Evolutionary conservation across 495 filamentous ascomycete genomes (phyloP), one percentile per base, ranked within the genome.

Genomic region (Cudoniella acicularis): DNA sequence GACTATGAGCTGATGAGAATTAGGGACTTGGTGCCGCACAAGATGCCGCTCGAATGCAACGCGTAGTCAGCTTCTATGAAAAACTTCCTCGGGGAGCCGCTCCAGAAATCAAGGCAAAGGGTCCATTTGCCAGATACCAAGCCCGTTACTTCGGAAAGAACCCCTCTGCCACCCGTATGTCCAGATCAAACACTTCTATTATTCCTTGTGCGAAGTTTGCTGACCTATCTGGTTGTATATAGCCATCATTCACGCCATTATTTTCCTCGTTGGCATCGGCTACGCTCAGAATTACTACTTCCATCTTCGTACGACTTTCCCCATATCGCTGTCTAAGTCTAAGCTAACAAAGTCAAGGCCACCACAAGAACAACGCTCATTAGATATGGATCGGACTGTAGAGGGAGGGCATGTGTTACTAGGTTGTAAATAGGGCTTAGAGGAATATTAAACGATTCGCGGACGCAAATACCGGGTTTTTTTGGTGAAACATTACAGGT

Each of bases 291-390:
- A 94, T 75, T 98, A 98, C 86, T 98, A 98, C 83, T 98, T 95
- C 89, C 95, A 99, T 77, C 84, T 98, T 64, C 91, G 94, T 98
- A 86, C 72, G 91, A 25, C 9, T 82, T 56, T 63, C 56, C 45
- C n/a, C 62, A 8, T 52, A 0, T 30, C 23, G 47, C 11, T 16
- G 53, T 25, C 48, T 22, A 49, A 64, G 46, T 16, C n/a, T 57
- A 68, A 51, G 72, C 72, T 77, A 62, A 78, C 64, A 52, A 30
- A 26, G 60, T 51, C 41, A 65, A 98, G 93, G 93, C 63, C 91
- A 96, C 82, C 92, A 96, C 88, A 98, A 98, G 88, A 96, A 97
- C 86, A 91, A 98, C 73, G 88, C 91, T 65, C 93, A 98, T 81
- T 98, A 92, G 81, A 70, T 64, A 30, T 30, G 23, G 6, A 13